Evolutionary conservation across 768 basidiomycete genomes (phyloP).

Genomic region (Vishniacozyma victoriae): DNA sequence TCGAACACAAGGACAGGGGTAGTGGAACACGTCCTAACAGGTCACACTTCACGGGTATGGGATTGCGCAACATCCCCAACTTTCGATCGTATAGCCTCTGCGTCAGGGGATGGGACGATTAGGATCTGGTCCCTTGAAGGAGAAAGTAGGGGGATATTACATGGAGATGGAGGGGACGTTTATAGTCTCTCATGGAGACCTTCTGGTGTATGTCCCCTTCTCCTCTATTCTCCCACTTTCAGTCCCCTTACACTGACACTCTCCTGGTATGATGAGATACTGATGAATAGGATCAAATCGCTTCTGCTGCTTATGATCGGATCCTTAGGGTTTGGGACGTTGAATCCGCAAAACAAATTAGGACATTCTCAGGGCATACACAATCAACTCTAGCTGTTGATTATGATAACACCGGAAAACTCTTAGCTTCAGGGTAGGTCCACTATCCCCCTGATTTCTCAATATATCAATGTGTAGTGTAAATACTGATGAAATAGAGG

Average conservation of each 20-base stretch:
- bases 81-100: constrained; percentile 20
- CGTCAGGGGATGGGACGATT: constrained; percentile 40
- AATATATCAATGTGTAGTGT: background rate
- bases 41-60: constrained; percentile 44
- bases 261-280: background rate
- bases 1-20: constrained; percentile 19
- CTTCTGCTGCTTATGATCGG: constrained; percentile 41
- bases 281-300: constrained; percentile 29
- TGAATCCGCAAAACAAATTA: constrained; percentile 32
- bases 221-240: background rate
- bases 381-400: constrained; percentile 34
- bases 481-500: constrained; percentile 14
- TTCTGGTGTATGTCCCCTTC: no score
- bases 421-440: constrained; percentile 40
- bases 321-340: constrained; percentile 42
- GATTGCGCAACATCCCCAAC: constrained; percentile 14
- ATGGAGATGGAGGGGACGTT: constrained; percentile 40
- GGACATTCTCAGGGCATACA: constrained; percentile 46
- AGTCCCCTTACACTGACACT: background rate
- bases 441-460: background rate
- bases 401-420: constrained; percentile 34
- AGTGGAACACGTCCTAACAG: constrained; percentile 18
- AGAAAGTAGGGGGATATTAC: constrained; percentile 19
- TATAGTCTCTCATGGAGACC: constrained; percentile 42
- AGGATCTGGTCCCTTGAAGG: constrained; percentile 31